Percentiles rank a stretch among this genome's conserved stretches.
These are phyloP conservation scores for Wickerhamiella brachini DNA, from an alignment of 805 yeast species.

Conservation along the genomic window DNA sequence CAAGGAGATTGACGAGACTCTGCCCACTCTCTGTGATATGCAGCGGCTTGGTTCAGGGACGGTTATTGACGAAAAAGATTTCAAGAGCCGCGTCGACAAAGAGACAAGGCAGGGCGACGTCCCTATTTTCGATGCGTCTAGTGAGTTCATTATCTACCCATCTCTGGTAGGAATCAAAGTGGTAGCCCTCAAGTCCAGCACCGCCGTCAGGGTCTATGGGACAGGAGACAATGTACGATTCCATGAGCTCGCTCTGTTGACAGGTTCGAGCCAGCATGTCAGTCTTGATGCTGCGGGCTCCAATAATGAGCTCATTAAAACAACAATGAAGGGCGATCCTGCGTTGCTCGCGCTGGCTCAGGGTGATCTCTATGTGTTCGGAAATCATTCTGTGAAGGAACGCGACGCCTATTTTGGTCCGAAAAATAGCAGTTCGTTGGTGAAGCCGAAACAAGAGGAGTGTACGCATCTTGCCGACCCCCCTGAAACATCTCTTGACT, in stretches of 20 bases:
- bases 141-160: neutral
- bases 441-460: too few species aligned
- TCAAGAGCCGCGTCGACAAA: neutral
- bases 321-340: neutral
- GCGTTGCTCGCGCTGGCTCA: neutral
- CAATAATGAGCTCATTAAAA: neutral
- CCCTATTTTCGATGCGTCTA: neutral
- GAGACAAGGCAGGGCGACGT: neutral
- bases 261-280: neutral
- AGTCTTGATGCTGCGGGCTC: neutral
- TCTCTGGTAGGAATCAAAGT: neutral
- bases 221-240: neutral
- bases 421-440: too few species aligned
- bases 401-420: neutral
- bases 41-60: neutral
- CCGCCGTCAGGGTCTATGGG: neutral
- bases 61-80: neutral
- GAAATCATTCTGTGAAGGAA: neutral
- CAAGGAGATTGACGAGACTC: neutral
- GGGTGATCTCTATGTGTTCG: neutral
- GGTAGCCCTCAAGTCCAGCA: neutral
- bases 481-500: neutral
- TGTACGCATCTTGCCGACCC: too few species aligned
- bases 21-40: neutral
- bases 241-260: neutral